Conservation (phyloP, 768 basidiomycete species). For the Ramaria rubella region DNA sequence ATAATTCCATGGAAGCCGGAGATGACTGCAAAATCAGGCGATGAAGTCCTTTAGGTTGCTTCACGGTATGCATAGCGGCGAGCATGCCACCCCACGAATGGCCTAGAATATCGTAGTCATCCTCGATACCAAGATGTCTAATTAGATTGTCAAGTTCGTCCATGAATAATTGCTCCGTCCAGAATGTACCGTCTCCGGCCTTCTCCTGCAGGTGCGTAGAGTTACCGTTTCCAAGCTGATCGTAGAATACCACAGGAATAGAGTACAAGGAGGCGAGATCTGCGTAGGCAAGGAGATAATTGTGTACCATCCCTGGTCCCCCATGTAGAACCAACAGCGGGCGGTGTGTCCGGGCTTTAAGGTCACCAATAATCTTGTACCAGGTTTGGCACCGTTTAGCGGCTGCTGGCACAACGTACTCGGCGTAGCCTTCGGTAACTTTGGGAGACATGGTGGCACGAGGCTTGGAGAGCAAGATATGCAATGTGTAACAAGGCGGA, state of each 20-base stretch:
- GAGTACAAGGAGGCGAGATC: conserved; percentile 30
- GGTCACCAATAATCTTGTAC: conserved; percentile 12
- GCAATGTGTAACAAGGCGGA: no score
- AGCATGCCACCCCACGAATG: conserved; percentile 44
- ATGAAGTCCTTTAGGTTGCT: conserved; percentile 38
- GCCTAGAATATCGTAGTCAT: conserved; percentile 39
- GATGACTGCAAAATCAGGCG: conserved; percentile 41
- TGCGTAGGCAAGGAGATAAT: conserved; percentile 34
- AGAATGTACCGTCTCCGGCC: conserved; percentile 33
- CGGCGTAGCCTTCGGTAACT: neutral
- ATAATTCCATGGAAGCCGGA: conserved; percentile 40
- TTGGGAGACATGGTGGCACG: neutral
- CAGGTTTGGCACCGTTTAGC: conserved; percentile 10
- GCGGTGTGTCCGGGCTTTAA: conserved; percentile 14
- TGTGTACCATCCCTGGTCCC: conserved; percentile 41
- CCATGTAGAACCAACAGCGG: conserved; percentile 43
- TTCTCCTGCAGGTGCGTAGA: conserved; percentile 39
- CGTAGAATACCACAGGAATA: conserved; percentile 47
- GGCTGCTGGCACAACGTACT: neutral
- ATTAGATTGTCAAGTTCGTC: conserved; percentile 47
- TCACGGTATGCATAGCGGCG: conserved; percentile 33
- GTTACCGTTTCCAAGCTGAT: conserved; percentile 44
- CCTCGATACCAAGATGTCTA: conserved; percentile 33
- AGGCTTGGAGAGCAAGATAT: no score
- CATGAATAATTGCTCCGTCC: conserved; percentile 44